phyloP scores from a whole-genome alignment of 2,329 filamentous ascomycete species.

The Fusarium succisae region DNA sequence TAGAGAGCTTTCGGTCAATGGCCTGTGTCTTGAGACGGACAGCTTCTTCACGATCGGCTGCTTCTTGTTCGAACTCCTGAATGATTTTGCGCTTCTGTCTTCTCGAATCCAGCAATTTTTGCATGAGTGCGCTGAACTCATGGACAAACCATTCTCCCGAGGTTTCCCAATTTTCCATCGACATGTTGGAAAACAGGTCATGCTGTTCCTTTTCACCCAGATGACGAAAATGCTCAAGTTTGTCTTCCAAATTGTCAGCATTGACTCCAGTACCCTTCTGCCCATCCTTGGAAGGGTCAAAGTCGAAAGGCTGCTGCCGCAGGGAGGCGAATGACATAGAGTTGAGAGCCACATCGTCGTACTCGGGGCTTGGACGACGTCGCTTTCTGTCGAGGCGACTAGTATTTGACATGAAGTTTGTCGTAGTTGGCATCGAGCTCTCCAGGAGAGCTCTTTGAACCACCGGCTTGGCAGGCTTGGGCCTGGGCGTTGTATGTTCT shows the following conservation, averaged over 20 bases:
- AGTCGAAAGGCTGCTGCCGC: conserved; percentile 64
- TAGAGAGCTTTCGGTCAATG: conserved; percentile 64
- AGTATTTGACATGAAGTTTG: not conserved
- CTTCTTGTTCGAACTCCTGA: conserved; percentile 63
- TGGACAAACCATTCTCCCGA: conserved; percentile 69
- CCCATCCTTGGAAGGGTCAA: conserved; percentile 60
- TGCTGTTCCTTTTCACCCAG: conserved; percentile 58
- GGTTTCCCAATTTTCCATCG: conserved; percentile 66
- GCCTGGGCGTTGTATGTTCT: conserved; percentile 34
- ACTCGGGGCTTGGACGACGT: conserved; percentile 59
- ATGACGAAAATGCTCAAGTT: conserved; percentile 60
- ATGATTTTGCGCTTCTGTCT: conserved; percentile 60
- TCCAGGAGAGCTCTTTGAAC: conserved; percentile 33
- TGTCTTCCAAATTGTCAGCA: conserved; percentile 56
- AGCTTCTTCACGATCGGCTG: conserved; percentile 63
- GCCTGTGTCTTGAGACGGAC: conserved; percentile 62
- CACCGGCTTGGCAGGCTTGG: conserved; percentile 33
- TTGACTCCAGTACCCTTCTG: conserved; percentile 48
- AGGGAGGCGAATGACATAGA: conserved; percentile 63
- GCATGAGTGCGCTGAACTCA: conserved; percentile 61
- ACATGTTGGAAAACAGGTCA: conserved; percentile 62
- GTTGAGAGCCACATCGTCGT: conserved; percentile 65
- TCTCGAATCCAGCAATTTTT: conserved; percentile 58
- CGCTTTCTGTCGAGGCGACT: conserved; percentile 50
- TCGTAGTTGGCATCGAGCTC: conserved; percentile 37